A percentile compares a stretch with the other conserved stretches of the same genome.
These are phyloP conservation scores for Solanum rostratum DNA, from an alignment of 257 asterid genomes.

Conservation along the genomic window DNA sequence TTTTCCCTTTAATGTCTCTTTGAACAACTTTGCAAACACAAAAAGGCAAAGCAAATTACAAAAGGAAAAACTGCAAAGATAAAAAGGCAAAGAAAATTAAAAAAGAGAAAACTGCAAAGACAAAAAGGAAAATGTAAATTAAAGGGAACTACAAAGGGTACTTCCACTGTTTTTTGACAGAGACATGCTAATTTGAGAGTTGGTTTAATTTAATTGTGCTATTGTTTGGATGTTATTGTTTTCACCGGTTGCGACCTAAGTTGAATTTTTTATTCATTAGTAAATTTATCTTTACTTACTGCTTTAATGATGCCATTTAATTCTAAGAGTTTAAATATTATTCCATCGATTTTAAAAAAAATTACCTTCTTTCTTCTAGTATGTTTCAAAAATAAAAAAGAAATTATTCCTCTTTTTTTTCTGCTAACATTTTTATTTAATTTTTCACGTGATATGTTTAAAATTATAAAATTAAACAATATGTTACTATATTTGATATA, in stretches of 20 bases:
- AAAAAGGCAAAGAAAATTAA: background rate
- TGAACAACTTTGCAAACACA: background rate
- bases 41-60: background rate
- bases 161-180: background rate
- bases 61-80: no score
- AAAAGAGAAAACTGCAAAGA: background rate
- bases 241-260: background rate
- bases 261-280: background rate
- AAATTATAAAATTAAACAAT: no score
- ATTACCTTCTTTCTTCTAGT: no score
- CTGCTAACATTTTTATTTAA: no score
- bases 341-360: no score
- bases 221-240: background rate
- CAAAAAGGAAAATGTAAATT: background rate
- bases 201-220: background rate
- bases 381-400: no score
- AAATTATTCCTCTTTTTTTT: no score
- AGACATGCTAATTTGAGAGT: background rate
- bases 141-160: no score
- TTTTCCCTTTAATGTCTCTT: background rate
- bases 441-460: no score
- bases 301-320: background rate
- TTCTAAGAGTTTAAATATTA: background rate
- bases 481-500: no score
- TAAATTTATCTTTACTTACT: background rate